Evolutionary conservation across 305 asterid genomes (phyloP).

Genomic region (Plantago lanceolata): DNA sequence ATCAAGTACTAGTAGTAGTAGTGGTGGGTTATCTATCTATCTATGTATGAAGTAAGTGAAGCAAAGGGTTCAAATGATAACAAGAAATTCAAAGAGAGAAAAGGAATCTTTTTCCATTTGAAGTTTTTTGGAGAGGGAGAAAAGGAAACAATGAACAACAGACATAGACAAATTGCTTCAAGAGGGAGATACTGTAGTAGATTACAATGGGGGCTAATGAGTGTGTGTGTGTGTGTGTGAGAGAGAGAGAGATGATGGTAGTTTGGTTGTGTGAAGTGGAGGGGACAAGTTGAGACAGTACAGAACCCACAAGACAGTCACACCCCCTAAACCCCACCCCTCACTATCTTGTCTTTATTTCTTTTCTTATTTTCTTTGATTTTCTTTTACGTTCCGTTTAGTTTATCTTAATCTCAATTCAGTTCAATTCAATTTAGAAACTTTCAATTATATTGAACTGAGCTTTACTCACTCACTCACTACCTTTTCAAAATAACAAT

Average conservation of each 20-base stretch:
- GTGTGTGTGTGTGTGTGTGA: slow-evolving; percentile 39
- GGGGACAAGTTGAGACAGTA: slow-evolving; percentile 94
- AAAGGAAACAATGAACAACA: slow-evolving; percentile 39
- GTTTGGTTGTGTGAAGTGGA: slow-evolving; percentile 45
- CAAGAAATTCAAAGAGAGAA: slow-evolving; percentile 60
- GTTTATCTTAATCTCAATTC: too few relatives aligned
- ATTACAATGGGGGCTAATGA: slow-evolving; percentile 54
- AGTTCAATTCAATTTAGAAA: too few relatives aligned
- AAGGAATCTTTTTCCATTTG: slow-evolving; percentile 86
- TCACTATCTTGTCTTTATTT: slow-evolving; percentile 33
- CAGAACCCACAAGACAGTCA: slow-evolving; percentile 67
- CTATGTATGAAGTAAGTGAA: slow-evolving; percentile 34
- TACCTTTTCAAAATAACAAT: too few relatives aligned
- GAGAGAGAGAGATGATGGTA: slow-evolving; percentile 26
- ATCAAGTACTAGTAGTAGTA: slow-evolving; percentile 5
- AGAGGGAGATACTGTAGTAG: slow-evolving; percentile 63
- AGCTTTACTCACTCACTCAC: too few relatives aligned
- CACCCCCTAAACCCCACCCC: slow-evolving; percentile 36
- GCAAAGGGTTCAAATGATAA: slow-evolving; percentile 54
- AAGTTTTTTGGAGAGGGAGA: slow-evolving; percentile 39
- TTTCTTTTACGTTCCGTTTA: slow-evolving; percentile 18
- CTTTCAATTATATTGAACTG: too few relatives aligned
- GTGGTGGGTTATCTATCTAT: slow-evolving; percentile 33
- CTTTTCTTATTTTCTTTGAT: slow-evolving; percentile 46
- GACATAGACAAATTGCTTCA: slow-evolving; percentile 85